Conservation (phyloP, 2,329 filamentous ascomycete genomes). For the Blastomyces gilchristii region DNA sequence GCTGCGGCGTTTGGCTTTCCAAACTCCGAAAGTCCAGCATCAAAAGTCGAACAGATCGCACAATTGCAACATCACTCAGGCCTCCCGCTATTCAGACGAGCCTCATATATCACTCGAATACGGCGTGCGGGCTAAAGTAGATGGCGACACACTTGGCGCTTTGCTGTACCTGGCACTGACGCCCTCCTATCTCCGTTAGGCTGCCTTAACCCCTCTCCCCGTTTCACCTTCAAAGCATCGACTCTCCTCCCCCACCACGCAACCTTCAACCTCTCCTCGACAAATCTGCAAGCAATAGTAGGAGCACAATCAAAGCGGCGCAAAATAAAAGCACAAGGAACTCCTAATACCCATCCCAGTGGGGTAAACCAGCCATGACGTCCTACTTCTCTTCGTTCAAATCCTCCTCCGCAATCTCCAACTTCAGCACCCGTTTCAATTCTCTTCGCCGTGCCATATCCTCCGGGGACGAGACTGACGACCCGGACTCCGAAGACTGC, state of each 20-base stretch:
- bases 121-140: neutral
- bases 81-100: neutral
- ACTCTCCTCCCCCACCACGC: neutral
- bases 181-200: neutral
- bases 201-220: neutral
- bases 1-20: neutral
- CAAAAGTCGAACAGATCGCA: neutral
- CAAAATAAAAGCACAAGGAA: neutral
- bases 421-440: constrained; percentile 48
- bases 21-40: neutral
- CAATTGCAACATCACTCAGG: neutral
- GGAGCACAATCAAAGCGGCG: neutral
- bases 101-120: neutral
- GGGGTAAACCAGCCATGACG: constrained; percentile 45
- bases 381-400: constrained; percentile 66
- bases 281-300: neutral
- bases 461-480: constrained; percentile 33
- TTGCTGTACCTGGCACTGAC: neutral
- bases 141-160: neutral
- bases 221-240: neutral
- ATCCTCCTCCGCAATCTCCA: constrained; percentile 38
- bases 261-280: no score
- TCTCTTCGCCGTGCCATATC: constrained; percentile 43
- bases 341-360: neutral
- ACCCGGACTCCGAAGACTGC: constrained; percentile 58